Percentiles rank a stretch among this genome's conserved stretches.
phyloP scores from a whole-genome alignment of 176 grass and related monocot genomes.

The Phyllostachys edulis region DNA sequence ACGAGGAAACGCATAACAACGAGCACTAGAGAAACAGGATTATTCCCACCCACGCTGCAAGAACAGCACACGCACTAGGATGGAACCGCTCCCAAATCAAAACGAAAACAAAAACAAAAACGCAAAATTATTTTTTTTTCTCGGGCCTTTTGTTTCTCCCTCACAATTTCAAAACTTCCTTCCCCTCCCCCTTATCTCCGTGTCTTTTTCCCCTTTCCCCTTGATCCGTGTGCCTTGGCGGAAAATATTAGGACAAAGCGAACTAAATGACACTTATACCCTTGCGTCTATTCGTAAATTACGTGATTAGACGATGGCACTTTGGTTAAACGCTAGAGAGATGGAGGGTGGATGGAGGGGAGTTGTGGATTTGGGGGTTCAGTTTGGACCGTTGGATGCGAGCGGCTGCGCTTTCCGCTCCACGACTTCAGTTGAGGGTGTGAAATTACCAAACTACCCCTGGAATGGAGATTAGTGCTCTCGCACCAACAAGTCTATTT shows the following conservation, averaged over 20 bases:
- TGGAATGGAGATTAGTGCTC: slow-evolving; percentile 36
- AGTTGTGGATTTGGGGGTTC: neutral
- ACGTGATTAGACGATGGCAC: neutral
- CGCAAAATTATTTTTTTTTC: neutral
- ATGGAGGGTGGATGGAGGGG: neutral
- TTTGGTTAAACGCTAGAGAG: neutral
- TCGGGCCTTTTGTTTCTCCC: slow-evolving; percentile 30
- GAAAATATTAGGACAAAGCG: slow-evolving; percentile 25
- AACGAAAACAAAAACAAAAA: slow-evolving; percentile 5
- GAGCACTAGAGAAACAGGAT: slow-evolving; percentile 26
- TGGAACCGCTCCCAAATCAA: slow-evolving; percentile 41
- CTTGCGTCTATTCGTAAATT: neutral
- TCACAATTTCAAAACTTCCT: slow-evolving; percentile 53
- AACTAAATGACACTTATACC: slow-evolving; percentile 16
- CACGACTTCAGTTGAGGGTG: neutral
- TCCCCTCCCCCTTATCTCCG: slow-evolving; percentile 4
- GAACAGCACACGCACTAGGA: slow-evolving; percentile 29
- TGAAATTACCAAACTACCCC: slow-evolving; percentile 39
- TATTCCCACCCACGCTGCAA: slow-evolving; percentile 12
- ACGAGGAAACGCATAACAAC: slow-evolving; percentile 32
- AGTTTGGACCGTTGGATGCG: slow-evolving; percentile 56
- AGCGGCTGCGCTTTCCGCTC: slow-evolving; percentile 39
- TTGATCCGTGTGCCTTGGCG: slow-evolving; percentile 24
- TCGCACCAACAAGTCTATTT: slow-evolving; percentile 24
- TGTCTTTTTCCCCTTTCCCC: slow-evolving; percentile 34